phyloP scores from a whole-genome alignment of 768 basidiomycete genomes.

The Polyporus arcularius region DNA sequence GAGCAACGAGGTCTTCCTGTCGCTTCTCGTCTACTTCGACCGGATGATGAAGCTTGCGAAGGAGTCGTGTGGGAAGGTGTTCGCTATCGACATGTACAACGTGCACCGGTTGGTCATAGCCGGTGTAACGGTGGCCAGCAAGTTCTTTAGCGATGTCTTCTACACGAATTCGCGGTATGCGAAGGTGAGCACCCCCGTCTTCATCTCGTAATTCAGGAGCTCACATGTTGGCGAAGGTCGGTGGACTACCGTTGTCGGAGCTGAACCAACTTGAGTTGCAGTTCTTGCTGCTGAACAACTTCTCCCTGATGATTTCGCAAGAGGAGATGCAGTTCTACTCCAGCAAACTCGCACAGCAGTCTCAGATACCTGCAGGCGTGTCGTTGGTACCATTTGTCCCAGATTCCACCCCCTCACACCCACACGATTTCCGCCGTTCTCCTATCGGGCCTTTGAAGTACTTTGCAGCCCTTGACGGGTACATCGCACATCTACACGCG shows the following conservation, averaged over 20 bases:
- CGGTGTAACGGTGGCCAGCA: slow-evolving; percentile 98
- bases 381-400: slow-evolving; percentile 59
- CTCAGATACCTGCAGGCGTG: slow-evolving; percentile 22
- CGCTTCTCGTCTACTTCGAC: slow-evolving; percentile 95
- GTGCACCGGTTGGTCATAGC: slow-evolving; percentile 97
- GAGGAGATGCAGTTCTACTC: slow-evolving; percentile 96
- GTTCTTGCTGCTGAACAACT: slow-evolving; percentile 95
- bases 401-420: slow-evolving; percentile 22
- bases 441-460: slow-evolving; percentile 43
- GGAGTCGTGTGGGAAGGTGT: slow-evolving; percentile 50
- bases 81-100: slow-evolving; percentile 97
- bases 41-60: slow-evolving; percentile 78
- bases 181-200: slow-evolving; percentile 59
- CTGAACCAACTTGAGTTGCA: slow-evolving; percentile 97
- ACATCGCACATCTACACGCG: slow-evolving; percentile 40
- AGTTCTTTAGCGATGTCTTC: slow-evolving; percentile 98
- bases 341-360: slow-evolving; percentile 39
- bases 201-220: not conserved
- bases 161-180: slow-evolving; percentile 99
- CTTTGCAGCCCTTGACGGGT: slow-evolving; percentile 59
- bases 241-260: slow-evolving; percentile 88
- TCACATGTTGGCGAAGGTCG: slow-evolving; percentile 59
- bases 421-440: slow-evolving; percentile 21
- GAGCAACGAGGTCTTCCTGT: slow-evolving; percentile 95
- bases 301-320: slow-evolving; percentile 80